Conservation (phyloP, 768 basidiomycete species). For the Mycena filopes region DNA sequence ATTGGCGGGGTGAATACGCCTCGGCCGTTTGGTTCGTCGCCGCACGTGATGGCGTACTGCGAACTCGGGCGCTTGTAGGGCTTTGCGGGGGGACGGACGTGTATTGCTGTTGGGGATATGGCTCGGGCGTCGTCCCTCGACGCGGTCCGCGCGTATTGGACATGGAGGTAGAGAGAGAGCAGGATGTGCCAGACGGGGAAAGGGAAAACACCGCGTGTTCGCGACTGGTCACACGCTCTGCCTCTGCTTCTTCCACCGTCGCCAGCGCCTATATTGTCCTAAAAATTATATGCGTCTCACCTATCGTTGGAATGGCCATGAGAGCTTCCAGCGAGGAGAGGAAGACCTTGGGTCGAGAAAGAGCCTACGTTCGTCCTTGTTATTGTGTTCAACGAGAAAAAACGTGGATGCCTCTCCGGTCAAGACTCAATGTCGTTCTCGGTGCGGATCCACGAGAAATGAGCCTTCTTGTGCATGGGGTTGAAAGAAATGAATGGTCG, state of each 20-base stretch:
- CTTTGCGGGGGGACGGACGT: conserved; percentile 32
- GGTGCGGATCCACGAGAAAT: too few relatives aligned
- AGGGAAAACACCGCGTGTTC: conserved; percentile 17
- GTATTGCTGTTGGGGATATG: conserved; percentile 29
- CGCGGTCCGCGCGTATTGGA: conserved; percentile 18
- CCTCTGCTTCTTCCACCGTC: background rate
- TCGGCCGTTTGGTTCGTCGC: conserved; percentile 28
- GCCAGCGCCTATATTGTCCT: background rate
- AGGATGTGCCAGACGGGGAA: conserved; percentile 5
- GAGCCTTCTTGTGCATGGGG: too few relatives aligned
- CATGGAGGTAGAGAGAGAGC: conserved; percentile 24
- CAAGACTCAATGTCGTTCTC: too few relatives aligned
- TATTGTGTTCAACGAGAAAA: too few relatives aligned
- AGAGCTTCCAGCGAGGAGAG: too few relatives aligned
- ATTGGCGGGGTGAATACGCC: conserved; percentile 6
- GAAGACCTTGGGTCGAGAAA: background rate
- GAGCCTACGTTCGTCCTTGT: too few relatives aligned
- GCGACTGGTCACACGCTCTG: conserved; percentile 5
- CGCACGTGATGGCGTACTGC: conserved; percentile 4
- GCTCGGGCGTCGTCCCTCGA: conserved; percentile 27
- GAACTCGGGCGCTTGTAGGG: conserved; percentile 26
- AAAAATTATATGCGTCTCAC: background rate
- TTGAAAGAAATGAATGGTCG: too few relatives aligned
- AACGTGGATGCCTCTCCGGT: too few relatives aligned
- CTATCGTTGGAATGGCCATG: background rate